Percentiles rank a stretch among this genome's conserved stretches.
Conservation (phyloP, 2,329 filamentous ascomycete genomes). For the Lasiodiplodia hormozganensis region DNA sequence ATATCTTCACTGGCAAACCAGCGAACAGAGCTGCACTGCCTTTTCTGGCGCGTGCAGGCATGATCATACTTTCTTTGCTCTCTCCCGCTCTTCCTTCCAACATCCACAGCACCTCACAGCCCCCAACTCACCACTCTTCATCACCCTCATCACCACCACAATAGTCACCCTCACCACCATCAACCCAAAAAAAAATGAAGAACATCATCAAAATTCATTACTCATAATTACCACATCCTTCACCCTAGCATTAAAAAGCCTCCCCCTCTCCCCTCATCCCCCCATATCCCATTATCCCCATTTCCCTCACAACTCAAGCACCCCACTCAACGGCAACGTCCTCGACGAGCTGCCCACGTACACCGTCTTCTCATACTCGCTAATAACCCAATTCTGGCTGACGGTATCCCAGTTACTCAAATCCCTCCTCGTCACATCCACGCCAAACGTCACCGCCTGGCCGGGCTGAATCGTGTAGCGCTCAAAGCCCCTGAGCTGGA, state of each 20-base stretch:
- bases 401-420: slow-evolving; percentile 84
- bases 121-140: too few species aligned
- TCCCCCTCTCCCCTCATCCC: too few species aligned
- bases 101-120: too few species aligned
- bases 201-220: not conserved
- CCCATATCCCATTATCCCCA: too few species aligned
- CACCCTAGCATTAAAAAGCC: not conserved
- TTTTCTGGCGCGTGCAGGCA: too few species aligned
- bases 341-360: slow-evolving; percentile 67
- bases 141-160: not conserved
- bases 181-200: not conserved
- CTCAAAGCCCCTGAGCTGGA: slow-evolving; percentile 80
- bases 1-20: too few species aligned
- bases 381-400: slow-evolving; percentile 83
- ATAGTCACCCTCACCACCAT: not conserved
- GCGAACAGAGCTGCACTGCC: too few species aligned
- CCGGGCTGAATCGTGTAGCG: slow-evolving; percentile 71
- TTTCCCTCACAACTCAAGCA: slow-evolving; percentile 33
- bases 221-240: not conserved
- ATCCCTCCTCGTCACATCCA: slow-evolving; percentile 77
- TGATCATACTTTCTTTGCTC: too few species aligned
- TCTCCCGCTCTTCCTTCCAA: too few species aligned
- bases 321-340: slow-evolving; percentile 58
- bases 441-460: slow-evolving; percentile 69
- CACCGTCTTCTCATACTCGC: slow-evolving; percentile 63